Conservation (phyloP, 441 rosid species). For the Raphanus hybrid region DNA sequence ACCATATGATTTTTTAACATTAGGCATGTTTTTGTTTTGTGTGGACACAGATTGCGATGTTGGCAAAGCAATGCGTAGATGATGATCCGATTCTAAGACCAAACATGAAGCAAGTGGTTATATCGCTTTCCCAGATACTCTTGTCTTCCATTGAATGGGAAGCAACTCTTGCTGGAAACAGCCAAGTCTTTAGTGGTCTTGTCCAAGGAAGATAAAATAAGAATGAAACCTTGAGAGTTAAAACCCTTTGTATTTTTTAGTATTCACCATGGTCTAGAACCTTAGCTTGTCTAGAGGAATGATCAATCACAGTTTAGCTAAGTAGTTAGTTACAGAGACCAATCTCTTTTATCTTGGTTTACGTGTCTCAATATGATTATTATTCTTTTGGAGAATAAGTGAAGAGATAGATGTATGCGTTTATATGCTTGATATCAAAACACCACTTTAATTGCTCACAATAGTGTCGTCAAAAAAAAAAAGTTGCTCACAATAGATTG, state of each 20-base stretch:
- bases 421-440: constrained; percentile 2
- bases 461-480: neutral
- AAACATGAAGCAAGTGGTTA: constrained; percentile 96
- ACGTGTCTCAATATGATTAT: neutral
- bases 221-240: neutral
- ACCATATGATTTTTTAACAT: neutral
- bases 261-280: constrained; percentile 13
- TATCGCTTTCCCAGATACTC: constrained; percentile 85
- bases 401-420: neutral
- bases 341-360: neutral
- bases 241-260: neutral
- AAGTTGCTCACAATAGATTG: neutral
- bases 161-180: constrained; percentile 96
- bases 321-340: constrained; percentile 26
- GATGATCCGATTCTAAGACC: constrained; percentile 92
- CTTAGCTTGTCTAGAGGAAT: constrained; percentile 28
- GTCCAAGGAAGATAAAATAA: constrained; percentile 83
- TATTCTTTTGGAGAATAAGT: neutral
- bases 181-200: constrained; percentile 96
- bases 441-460: neutral
- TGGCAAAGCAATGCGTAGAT: constrained; percentile 91
- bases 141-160: constrained; percentile 97
- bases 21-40: neutral
- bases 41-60: constrained; percentile 73
- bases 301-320: constrained; percentile 21